A percentile compares a stretch with the other conserved stretches of the same genome.
phyloP scores from a whole-genome alignment of 2,329 filamentous ascomycete genomes.

The Ceratocystis alfenasii region DNA sequence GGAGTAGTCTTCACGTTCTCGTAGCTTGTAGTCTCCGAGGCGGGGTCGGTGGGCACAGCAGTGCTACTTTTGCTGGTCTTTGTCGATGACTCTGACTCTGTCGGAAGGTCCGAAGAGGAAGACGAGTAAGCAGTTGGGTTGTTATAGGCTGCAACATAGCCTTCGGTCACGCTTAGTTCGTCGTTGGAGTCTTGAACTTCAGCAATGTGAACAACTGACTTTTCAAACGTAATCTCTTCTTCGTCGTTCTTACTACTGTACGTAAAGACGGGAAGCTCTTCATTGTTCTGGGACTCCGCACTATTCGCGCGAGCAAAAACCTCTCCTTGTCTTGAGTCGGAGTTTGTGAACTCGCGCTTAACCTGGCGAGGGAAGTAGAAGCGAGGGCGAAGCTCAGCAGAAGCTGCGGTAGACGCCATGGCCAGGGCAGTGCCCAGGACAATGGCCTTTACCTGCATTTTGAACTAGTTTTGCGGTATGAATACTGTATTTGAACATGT shows the following conservation, averaged over 20 bases:
- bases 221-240: conserved; percentile 12
- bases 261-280: background rate
- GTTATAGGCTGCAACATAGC: background rate
- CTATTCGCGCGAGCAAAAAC: conserved; percentile 24
- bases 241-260: conserved; percentile 7
- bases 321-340: conserved; percentile 30
- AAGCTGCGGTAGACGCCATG: conserved; percentile 36
- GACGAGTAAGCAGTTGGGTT: background rate
- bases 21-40: background rate
- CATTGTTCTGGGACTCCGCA: background rate
- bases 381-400: conserved; percentile 37
- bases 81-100: background rate
- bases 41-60: background rate
- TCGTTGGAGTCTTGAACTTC: background rate
- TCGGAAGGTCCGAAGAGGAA: background rate
- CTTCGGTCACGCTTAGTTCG: background rate
- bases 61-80: background rate
- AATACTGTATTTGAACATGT: background rate
- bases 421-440: conserved; percentile 38
- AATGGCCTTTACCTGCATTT: conserved; percentile 40
- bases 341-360: conserved; percentile 40
- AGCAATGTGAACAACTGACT: background rate
- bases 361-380: conserved; percentile 48
- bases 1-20: background rate
- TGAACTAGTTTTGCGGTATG: conserved; percentile 24